Conservation (phyloP, 352 stramenopile species). For the Elongisporangium undulatum region DNA sequence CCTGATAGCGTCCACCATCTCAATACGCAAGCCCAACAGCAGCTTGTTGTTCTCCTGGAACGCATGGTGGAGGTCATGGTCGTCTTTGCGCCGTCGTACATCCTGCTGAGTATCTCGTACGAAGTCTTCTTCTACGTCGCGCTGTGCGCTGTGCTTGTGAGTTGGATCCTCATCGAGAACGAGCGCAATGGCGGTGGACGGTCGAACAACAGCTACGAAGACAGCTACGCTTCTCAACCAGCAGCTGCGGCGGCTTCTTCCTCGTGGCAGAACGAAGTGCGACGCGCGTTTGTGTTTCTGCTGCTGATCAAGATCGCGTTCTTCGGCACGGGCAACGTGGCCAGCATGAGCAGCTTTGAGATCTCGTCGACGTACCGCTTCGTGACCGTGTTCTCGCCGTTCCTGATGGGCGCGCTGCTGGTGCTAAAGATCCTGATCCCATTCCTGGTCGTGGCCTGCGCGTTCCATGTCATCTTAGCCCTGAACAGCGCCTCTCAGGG, state of each 20-base stretch:
- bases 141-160: conserved; percentile 47
- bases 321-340: conserved; percentile 83
- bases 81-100: conserved; percentile 52
- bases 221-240: conserved; percentile 7
- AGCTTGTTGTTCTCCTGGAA: conserved; percentile 4
- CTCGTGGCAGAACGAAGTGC: conserved; percentile 30
- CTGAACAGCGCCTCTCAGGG: conserved; percentile 12
- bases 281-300: conserved; percentile 75
- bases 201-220: conserved; percentile 5
- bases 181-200: background rate
- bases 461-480: conserved; percentile 53
- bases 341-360: conserved; percentile 85
- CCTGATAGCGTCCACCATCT: background rate
- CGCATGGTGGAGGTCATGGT: conserved; percentile 56
- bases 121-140: conserved; percentile 77
- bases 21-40: conserved; percentile 1
- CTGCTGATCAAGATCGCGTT: conserved; percentile 81
- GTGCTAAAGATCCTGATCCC: conserved; percentile 79
- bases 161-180: conserved; percentile 58
- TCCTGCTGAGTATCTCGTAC: conserved; percentile 82
- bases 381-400: conserved; percentile 77
- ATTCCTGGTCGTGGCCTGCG: conserved; percentile 68
- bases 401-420: conserved; percentile 77
- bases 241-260: conserved; percentile 1
- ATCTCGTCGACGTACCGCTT: conserved; percentile 85